Evolutionary conservation across 2,329 filamentous ascomycete genomes (phyloP).

Genomic region (Penicillium sp.): DNA sequence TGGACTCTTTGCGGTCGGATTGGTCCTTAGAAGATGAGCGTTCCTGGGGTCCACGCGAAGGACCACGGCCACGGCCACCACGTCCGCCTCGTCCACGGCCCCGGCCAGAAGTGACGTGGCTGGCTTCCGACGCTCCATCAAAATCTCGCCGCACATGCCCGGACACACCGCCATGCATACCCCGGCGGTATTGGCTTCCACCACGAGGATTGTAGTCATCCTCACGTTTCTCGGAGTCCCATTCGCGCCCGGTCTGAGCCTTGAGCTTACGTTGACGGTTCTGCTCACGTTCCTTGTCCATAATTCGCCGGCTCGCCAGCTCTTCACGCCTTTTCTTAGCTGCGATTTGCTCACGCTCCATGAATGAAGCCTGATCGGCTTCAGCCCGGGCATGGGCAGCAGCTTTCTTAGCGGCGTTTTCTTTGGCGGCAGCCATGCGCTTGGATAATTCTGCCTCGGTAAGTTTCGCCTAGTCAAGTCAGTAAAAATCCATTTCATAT

Average conservation of each 20-base stretch:
- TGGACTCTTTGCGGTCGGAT: constrained; percentile 15
- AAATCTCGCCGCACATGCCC: constrained; percentile 34
- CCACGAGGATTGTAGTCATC: constrained; percentile 51
- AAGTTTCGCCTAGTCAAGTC: constrained; percentile 55
- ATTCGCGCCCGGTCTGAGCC: constrained; percentile 59
- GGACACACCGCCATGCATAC: constrained; percentile 53
- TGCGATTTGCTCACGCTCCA: constrained; percentile 61
- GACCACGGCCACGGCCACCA: constrained; percentile 28
- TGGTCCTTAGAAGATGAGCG: constrained; percentile 16
- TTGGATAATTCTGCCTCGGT: constrained; percentile 64
- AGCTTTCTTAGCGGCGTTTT: constrained; percentile 60
- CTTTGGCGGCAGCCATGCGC: constrained; percentile 60
- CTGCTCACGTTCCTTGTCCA: constrained; percentile 63
- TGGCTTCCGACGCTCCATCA: constrained; percentile 24
- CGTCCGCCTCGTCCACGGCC: constrained; percentile 31
- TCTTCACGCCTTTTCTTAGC: constrained; percentile 56
- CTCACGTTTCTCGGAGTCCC: constrained; percentile 62
- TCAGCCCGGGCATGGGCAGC: constrained; percentile 65
- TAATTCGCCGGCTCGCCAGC: constrained; percentile 52
- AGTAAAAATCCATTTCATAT: constrained; percentile 4
- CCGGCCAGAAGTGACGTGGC: constrained; percentile 28
- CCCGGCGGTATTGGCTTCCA: constrained; percentile 48
- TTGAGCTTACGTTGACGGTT: constrained; percentile 61
- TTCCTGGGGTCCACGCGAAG: constrained; percentile 26
- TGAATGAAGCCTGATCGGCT: constrained; percentile 65